Conservation (phyloP, 1,284 basidiomycete species). For the Leccinum griseonigrum region DNA sequence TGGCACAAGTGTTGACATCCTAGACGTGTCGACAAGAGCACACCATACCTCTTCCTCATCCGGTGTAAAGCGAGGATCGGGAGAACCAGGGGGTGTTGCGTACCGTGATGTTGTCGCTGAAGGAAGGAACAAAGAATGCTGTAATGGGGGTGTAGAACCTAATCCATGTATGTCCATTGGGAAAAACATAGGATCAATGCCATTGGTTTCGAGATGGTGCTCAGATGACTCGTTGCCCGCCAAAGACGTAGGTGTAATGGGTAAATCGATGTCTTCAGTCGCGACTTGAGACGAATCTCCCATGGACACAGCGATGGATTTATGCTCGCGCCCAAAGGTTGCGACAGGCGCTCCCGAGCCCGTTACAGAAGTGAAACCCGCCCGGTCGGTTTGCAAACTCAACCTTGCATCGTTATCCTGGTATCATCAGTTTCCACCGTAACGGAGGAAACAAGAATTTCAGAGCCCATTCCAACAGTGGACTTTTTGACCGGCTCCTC, state of each 20-base stretch:
- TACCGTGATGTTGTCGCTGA: constrained; percentile 2
- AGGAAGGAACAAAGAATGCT: background rate
- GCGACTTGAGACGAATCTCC: background rate
- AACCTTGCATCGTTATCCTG: background rate
- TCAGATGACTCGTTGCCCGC: background rate
- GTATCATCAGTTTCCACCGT: background rate
- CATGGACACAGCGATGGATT: background rate
- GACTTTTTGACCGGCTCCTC: background rate
- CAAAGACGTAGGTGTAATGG: constrained; percentile 1
- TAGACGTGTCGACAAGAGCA: constrained; percentile 15
- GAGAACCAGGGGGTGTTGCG: constrained; percentile 12
- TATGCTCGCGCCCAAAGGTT: background rate
- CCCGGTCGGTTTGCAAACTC: background rate
- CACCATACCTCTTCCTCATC: constrained; percentile 26
- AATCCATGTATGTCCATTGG: background rate
- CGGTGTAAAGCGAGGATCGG: background rate
- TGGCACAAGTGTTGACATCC: constrained; percentile 11
- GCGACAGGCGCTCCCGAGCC: background rate
- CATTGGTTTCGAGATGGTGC: background rate
- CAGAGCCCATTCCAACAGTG: background rate
- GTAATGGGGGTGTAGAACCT: constrained; percentile 1
- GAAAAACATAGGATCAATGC: background rate
- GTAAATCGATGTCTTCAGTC: background rate
- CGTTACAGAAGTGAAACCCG: background rate
- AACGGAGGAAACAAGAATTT: background rate